Percentiles rank a stretch among this genome's conserved stretches.
These are phyloP conservation scores for Clathrus columnatus DNA, from an alignment of 768 basidiomycete species.

Conservation along the genomic window DNA sequence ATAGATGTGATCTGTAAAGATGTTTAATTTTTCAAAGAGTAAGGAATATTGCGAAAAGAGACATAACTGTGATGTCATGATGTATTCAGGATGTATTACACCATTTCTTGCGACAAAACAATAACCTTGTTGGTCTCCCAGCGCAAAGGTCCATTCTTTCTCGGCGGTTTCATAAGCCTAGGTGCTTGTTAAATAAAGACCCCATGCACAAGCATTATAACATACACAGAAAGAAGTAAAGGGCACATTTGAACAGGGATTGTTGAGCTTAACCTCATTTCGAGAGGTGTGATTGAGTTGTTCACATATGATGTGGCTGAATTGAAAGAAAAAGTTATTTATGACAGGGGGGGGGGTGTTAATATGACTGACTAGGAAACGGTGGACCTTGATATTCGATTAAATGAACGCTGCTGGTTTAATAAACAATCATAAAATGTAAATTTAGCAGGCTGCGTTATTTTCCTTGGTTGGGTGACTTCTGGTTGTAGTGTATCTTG, in stretches of 20 bases:
- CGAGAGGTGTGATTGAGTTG: background rate
- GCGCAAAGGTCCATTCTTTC: background rate
- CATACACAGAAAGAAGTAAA: slow-evolving; percentile 3
- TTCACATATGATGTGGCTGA: background rate
- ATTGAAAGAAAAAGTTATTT: background rate
- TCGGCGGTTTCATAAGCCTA: background rate
- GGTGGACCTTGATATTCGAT: background rate
- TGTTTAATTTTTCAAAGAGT: background rate
- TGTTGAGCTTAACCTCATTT: background rate
- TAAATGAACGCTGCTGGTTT: background rate
- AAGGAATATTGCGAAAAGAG: background rate
- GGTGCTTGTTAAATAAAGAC: background rate
- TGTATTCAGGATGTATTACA: background rate
- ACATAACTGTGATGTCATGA: background rate
- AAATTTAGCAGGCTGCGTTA: background rate
- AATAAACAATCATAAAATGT: background rate
- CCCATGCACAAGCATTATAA: background rate
- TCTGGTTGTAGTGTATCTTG: background rate
- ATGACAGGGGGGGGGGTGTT: background rate
- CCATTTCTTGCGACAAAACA: background rate
- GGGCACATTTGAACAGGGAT: background rate
- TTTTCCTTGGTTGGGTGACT: background rate
- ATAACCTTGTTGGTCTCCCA: slow-evolving; percentile 1
- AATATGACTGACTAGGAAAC: too few relatives aligned
- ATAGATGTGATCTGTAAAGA: slow-evolving; percentile 2